These are phyloP conservation scores for Xerocomellus amylosporus DNA, from an alignment of 768 basidiomycete species.

Conservation along the genomic window DNA sequence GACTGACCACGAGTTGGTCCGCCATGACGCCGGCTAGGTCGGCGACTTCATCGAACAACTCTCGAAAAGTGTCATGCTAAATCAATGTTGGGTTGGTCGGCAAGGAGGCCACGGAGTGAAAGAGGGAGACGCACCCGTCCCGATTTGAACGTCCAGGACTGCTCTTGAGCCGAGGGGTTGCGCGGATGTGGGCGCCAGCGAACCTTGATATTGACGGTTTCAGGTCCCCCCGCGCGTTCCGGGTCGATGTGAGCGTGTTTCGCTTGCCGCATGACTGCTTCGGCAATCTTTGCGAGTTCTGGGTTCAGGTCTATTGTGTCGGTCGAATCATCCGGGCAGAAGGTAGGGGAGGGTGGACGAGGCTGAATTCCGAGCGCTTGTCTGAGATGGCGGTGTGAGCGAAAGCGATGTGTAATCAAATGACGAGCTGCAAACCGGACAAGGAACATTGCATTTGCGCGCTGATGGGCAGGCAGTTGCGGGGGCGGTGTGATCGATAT, in stretches of 20 bases:
- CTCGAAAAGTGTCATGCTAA: constrained; percentile 64
- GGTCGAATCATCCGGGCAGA: constrained; percentile 41
- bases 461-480: constrained; percentile 48
- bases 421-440: constrained; percentile 48
- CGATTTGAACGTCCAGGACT: constrained; percentile 53
- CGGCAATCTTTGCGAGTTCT: constrained; percentile 59
- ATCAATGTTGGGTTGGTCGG: not conserved
- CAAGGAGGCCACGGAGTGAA: not conserved
- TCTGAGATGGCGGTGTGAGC: constrained; percentile 32
- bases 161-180: constrained; percentile 37
- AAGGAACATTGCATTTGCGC: constrained; percentile 54
- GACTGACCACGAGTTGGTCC: constrained; percentile 57
- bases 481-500: constrained; percentile 78
- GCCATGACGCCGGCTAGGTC: constrained; percentile 53
- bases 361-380: constrained; percentile 42
- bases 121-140: constrained; percentile 47
- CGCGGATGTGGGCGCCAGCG: constrained; percentile 67
- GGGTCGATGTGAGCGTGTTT: constrained; percentile 22
- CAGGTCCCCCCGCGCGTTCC: constrained; percentile 32
- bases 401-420: not conserved
- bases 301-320: constrained; percentile 56
- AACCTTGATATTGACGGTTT: constrained; percentile 50
- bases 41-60: constrained; percentile 63
- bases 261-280: constrained; percentile 34
- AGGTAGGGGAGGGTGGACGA: constrained; percentile 49